Percentiles rank a stretch among this genome's conserved stretches.
Evolutionary conservation across 805 yeast species (phyloP).

Genomic region (Ogataea neopini): DNA sequence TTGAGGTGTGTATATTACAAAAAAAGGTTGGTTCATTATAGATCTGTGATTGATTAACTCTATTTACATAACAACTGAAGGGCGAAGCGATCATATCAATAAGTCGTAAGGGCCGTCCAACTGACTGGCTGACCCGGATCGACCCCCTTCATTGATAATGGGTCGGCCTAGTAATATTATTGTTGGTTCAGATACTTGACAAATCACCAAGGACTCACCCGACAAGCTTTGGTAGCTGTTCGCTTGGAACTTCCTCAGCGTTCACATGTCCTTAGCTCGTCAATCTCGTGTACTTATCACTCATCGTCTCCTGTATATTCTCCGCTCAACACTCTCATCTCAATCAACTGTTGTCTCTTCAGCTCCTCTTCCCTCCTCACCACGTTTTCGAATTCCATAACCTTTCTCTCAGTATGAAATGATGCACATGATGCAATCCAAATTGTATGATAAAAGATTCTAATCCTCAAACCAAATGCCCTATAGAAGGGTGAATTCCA

Average conservation of each 20-base stretch:
- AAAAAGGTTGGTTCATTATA: neutral
- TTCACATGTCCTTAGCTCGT: too few relatives aligned
- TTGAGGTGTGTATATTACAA: neutral
- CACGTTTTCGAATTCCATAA: conserved; percentile 34
- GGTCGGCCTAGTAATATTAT: too few relatives aligned
- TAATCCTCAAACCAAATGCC: conserved; percentile 37
- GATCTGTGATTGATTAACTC: too few relatives aligned
- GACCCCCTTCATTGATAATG: too few relatives aligned
- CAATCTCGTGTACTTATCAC: too few relatives aligned
- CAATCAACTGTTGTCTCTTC: conserved; percentile 34
- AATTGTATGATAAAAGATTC: conserved; percentile 40
- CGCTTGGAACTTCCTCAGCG: too few relatives aligned
- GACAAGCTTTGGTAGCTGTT: too few relatives aligned
- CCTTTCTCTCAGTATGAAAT: conserved; percentile 37
- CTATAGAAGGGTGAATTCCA: conserved; percentile 41
- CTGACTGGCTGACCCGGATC: too few relatives aligned
- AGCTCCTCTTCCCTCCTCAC: conserved; percentile 35
- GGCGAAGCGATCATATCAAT: too few relatives aligned
- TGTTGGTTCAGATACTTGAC: too few relatives aligned
- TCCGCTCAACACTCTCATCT: conserved; percentile 36
- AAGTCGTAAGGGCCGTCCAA: too few relatives aligned
- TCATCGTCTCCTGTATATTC: conserved; percentile 34
- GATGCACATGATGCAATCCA: conserved; percentile 39
- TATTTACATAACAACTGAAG: neutral
- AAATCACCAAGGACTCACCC: too few relatives aligned